These are phyloP conservation scores for Pseudogymnoascus sp. DNA, from an alignment of 2,329 filamentous ascomycete species.

Conservation along the genomic window DNA sequence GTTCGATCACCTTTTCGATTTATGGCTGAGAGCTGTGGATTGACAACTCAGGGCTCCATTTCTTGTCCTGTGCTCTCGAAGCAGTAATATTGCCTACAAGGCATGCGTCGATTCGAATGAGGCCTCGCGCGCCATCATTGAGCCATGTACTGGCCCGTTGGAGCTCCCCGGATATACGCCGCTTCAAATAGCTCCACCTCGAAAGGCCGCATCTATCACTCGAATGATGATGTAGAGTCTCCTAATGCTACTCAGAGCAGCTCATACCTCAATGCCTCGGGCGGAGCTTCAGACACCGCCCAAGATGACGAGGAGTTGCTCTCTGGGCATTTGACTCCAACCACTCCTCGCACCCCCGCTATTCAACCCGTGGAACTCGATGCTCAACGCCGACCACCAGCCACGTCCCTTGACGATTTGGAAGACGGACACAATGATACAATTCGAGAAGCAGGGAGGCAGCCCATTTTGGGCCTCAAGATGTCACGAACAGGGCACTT, in stretches of 20 bases:
- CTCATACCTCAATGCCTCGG: constrained; percentile 24
- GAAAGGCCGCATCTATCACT: constrained; percentile 44
- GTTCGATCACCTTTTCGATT: background rate
- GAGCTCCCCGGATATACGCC: constrained; percentile 75
- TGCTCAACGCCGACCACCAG: constrained; percentile 26
- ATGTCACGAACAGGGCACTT: constrained; percentile 72
- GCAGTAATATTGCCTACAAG: constrained; percentile 20
- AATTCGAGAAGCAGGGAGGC: constrained; percentile 34
- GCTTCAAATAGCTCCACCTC: constrained; percentile 59
- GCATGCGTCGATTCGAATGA: constrained; percentile 30
- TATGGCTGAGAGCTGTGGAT: constrained; percentile 3
- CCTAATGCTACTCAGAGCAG: constrained; percentile 31
- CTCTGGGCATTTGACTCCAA: constrained; percentile 21
- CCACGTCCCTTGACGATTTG: constrained; percentile 15
- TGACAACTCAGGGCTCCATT: background rate
- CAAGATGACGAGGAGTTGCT: constrained; percentile 20
- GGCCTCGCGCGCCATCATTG: constrained; percentile 24
- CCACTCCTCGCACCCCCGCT: constrained; percentile 48
- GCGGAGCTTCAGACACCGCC: constrained; percentile 20
- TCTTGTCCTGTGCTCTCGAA: constrained; percentile 7
- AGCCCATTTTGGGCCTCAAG: constrained; percentile 65
- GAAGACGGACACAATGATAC: constrained; percentile 13
- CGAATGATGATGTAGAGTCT: constrained; percentile 52
- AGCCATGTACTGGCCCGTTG: constrained; percentile 87
- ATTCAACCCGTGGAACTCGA: constrained; percentile 54